phyloP scores from a whole-genome alignment of 2,329 filamentous ascomycete species.

The Alternaria longipes region DNA sequence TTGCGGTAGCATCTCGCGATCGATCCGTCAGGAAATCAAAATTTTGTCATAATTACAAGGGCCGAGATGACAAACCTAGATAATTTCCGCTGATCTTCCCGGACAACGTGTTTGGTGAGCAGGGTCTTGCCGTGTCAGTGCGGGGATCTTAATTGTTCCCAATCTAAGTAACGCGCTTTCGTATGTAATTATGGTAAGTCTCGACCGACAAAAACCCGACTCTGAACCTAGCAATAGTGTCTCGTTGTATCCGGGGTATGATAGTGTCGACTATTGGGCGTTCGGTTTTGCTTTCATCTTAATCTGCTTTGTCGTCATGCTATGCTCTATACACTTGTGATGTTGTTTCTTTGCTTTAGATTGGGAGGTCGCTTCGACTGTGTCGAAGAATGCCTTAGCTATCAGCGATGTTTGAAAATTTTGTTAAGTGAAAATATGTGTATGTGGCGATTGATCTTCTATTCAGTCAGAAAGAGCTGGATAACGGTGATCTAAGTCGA shows the following conservation, averaged over 20 bases:
- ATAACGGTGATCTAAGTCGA: neutral
- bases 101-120: neutral
- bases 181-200: neutral
- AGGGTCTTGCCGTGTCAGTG: neutral
- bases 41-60: neutral
- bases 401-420: neutral
- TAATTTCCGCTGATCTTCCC: slow-evolving; percentile 5
- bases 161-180: slow-evolving; percentile 1
- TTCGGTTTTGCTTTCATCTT: neutral
- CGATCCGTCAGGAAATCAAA: neutral
- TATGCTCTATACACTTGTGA: neutral
- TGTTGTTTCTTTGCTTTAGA: too few species aligned
- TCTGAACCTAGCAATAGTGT: neutral
- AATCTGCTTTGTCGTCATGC: neutral
- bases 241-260: neutral
- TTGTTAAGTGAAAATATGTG: neutral
- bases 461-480: neutral
- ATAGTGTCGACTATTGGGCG: neutral
- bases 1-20: neutral
- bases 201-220: neutral
- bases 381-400: neutral
- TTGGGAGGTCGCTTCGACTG: too few species aligned
- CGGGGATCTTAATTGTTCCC: neutral
- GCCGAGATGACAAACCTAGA: slow-evolving; percentile 1
- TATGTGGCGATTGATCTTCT: neutral